Base-by-base conservation (phyloP, 164 flowering plant genomes). In the Vitis rotundifolia region DNA sequence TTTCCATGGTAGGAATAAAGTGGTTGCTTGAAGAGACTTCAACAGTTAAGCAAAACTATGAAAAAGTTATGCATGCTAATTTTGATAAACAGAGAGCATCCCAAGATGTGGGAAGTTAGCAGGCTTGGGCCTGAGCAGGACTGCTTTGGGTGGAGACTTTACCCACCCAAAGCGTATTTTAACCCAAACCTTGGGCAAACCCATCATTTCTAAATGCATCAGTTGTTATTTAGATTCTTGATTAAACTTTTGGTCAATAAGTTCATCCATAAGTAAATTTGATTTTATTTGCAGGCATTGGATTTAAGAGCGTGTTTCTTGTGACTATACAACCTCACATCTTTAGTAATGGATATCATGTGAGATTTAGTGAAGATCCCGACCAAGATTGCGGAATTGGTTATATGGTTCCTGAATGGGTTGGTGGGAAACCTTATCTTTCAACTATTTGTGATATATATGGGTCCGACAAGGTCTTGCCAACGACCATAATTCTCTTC, bases 371-470 rank as follows among this genome's bases (percentile, higher is more conserved):
- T 49, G 80, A 78, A 26, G 58, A 50, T 7, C 80, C 75, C 2
- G 15, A 58, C 14, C 59, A 9, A 3, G 60, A 59, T 19, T 78
- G 75, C 15, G 71, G 68, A 4, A 51, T 74, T 56, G 77, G 77
- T 0, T 78, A 74, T 69, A 71, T 74, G 0, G 75, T 78, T 14
- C 80, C 75, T 22, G 75, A 74, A 31, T 78, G 80, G 80, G 60
- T 78, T 62, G 72, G 10, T 1, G 37, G 16, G 2, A 63, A 57
- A 4, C 77, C 78, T 1, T 9, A 47, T 37, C 13, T 78, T 16
- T 51, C 68, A 13, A 64, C 63, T 44, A 28, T 78, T 18, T 59
- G 59, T 3, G 1, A 31, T 0, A 22, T 78, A 12, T 78, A 63
- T 71, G 75, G 77, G 2, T 55, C 65, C 5, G 26, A 6, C 2